Evolutionary conservation across 768 basidiomycete species (phyloP).

Genomic region (Panaeolus papilionaceus): DNA sequence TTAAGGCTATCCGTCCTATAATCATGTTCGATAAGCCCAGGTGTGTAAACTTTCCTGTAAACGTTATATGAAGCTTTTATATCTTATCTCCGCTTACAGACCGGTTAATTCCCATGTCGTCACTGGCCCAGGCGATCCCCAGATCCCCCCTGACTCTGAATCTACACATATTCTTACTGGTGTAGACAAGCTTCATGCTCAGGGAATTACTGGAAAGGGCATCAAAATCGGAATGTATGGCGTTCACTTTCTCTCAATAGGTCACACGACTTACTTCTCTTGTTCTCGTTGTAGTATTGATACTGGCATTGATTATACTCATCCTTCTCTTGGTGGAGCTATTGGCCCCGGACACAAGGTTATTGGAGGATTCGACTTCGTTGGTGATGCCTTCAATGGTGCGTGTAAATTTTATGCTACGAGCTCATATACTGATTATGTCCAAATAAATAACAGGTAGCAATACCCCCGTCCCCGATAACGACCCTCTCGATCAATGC

Average conservation of each 20-base stretch:
- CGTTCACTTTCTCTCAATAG: neutral
- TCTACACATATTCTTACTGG: slow-evolving; percentile 64
- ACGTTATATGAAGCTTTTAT: neutral
- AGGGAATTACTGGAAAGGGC: slow-evolving; percentile 66
- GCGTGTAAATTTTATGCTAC: slow-evolving; percentile 11
- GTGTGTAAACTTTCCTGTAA: slow-evolving; percentile 33
- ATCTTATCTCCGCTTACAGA: slow-evolving; percentile 33
- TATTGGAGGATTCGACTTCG: slow-evolving; percentile 62
- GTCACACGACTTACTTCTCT: neutral
- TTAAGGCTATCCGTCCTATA: slow-evolving; percentile 66
- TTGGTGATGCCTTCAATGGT: slow-evolving; percentile 61
- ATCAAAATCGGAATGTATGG: slow-evolving; percentile 71
- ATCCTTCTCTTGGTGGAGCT: slow-evolving; percentile 59
- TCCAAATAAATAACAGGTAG: slow-evolving; percentile 32
- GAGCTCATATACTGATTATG: neutral
- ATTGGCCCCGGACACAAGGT: slow-evolving; percentile 61
- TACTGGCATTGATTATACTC: slow-evolving; percentile 62
- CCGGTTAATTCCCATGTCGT: slow-evolving; percentile 51
- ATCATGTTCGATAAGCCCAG: slow-evolving; percentile 46
- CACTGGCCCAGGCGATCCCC: slow-evolving; percentile 46
- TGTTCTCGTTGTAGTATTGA: slow-evolving; percentile 48
- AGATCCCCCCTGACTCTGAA: slow-evolving; percentile 50
- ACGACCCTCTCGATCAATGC: slow-evolving; percentile 60
- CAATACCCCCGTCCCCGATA: slow-evolving; percentile 56
- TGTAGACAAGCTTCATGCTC: slow-evolving; percentile 68